Evolutionary conservation across 768 basidiomycete species (phyloP).

Genomic region (Xanthoconium stramineum): DNA sequence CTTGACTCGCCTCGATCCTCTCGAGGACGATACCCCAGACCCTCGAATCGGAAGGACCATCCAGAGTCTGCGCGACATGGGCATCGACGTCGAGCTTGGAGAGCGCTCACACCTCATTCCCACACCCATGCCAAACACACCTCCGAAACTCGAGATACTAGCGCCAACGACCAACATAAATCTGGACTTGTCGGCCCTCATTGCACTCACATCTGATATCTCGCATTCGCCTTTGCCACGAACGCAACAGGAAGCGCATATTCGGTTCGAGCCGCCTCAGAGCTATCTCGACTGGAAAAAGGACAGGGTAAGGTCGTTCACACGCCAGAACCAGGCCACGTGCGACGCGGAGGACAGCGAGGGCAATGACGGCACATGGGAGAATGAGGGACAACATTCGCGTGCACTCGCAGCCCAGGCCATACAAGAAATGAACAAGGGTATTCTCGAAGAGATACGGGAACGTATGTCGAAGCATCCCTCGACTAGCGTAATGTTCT

Average conservation of each 20-base stretch:
- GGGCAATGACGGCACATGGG: conserved; percentile 7
- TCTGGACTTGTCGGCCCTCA: conserved; percentile 79
- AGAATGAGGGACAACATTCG: conserved; percentile 53
- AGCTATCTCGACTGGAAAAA: conserved; percentile 62
- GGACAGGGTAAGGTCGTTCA: conserved; percentile 16
- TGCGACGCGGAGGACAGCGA: not conserved
- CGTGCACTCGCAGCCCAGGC: conserved; percentile 71
- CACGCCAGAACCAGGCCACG: not conserved
- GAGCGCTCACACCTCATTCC: conserved; percentile 37
- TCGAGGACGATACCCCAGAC: conserved; percentile 35
- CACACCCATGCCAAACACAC: not conserved
- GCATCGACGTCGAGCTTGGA: conserved; percentile 65
- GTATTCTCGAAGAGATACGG: conserved; percentile 60
- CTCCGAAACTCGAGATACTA: conserved; percentile 16
- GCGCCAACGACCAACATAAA: conserved; percentile 63
- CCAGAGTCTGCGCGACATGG: conserved; percentile 53
- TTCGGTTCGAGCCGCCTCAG: conserved; percentile 59
- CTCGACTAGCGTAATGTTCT: conserved; percentile 50
- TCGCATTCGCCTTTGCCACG: conserved; percentile 68
- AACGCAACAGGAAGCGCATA: conserved; percentile 53
- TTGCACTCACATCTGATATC: conserved; percentile 81
- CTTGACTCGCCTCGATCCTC: conserved; percentile 64
- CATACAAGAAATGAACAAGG: conserved; percentile 67
- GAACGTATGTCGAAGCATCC: conserved; percentile 38
- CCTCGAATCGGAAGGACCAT: conserved; percentile 63